A percentile compares a stretch with the other conserved stretches of the same genome.
Conservation (phyloP, 2,329 filamentous ascomycete genomes). For the Coleophoma eucalyptorum region DNA sequence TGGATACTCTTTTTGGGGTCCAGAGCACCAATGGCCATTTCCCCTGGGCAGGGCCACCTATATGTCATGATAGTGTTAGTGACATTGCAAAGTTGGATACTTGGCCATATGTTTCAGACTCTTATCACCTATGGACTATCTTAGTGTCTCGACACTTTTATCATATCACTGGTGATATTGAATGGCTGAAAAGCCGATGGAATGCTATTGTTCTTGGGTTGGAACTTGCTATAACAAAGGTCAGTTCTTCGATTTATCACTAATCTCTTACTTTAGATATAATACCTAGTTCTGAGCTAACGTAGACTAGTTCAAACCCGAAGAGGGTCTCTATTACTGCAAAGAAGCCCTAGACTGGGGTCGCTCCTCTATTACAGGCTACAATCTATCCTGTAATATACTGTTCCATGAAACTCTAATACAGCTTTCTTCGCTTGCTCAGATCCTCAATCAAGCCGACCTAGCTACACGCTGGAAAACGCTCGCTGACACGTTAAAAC, state of each 20-base stretch:
- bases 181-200: conserved; percentile 28
- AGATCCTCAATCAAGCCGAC: neutral
- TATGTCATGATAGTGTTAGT: conserved; percentile 10
- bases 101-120: conserved; percentile 9
- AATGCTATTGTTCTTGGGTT: conserved; percentile 24
- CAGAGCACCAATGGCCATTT: conserved; percentile 17
- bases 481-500: neutral
- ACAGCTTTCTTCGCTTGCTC: conserved; percentile 4
- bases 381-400: conserved; percentile 6
- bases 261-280: conserved; percentile 25
- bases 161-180: conserved; percentile 11
- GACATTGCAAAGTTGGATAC: conserved; percentile 1
- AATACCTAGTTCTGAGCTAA: conserved; percentile 11
- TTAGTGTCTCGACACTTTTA: conserved; percentile 21
- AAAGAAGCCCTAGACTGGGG: conserved; percentile 3
- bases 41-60: conserved; percentile 16
- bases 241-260: neutral
- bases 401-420: conserved; percentile 6
- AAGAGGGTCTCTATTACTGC: conserved; percentile 10
- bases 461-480: neutral
- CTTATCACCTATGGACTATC: conserved; percentile 8
- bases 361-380: conserved; percentile 3
- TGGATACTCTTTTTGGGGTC: conserved; percentile 36
- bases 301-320: conserved; percentile 2
- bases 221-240: neutral